phyloP scores from a whole-genome alignment of 2,329 filamentous ascomycete species.

The Paecilomyces sp. region DNA sequence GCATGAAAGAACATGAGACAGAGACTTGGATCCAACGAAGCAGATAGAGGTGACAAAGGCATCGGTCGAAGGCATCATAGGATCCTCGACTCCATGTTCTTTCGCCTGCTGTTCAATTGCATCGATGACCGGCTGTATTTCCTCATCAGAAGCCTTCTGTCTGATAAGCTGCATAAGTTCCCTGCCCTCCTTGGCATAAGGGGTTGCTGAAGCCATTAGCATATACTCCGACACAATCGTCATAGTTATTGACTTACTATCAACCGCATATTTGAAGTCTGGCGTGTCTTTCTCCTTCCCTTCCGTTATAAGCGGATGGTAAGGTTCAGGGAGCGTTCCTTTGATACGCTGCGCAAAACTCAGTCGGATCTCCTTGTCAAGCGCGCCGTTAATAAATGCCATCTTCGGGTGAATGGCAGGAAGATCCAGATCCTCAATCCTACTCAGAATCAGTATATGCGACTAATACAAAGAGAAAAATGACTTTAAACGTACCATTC shows the following conservation, averaged over 20 bases:
- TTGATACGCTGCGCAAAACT: constrained; percentile 96
- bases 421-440: constrained; percentile 72
- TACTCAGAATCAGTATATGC: constrained; percentile 20
- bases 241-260: constrained; percentile 48
- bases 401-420: constrained; percentile 77
- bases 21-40: constrained; percentile 87
- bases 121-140: constrained; percentile 75
- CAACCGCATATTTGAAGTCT: constrained; percentile 80
- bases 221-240: not conserved
- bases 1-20: constrained; percentile 90
- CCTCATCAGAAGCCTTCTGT: constrained; percentile 77
- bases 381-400: constrained; percentile 80
- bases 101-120: constrained; percentile 73
- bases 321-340: constrained; percentile 79
- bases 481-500: constrained; percentile 61
- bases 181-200: constrained; percentile 77
- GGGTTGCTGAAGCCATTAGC: constrained; percentile 50
- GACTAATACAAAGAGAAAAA: not conserved
- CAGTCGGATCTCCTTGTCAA: constrained; percentile 94
- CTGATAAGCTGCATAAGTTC: constrained; percentile 72
- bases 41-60: constrained; percentile 91
- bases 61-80: constrained; percentile 80
- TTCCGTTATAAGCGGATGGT: constrained; percentile 70
- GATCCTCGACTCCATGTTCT: constrained; percentile 61
- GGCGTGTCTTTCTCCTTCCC: constrained; percentile 95